Conservation (phyloP, 768 basidiomycete species). For the Grammothele lineata region DNA sequence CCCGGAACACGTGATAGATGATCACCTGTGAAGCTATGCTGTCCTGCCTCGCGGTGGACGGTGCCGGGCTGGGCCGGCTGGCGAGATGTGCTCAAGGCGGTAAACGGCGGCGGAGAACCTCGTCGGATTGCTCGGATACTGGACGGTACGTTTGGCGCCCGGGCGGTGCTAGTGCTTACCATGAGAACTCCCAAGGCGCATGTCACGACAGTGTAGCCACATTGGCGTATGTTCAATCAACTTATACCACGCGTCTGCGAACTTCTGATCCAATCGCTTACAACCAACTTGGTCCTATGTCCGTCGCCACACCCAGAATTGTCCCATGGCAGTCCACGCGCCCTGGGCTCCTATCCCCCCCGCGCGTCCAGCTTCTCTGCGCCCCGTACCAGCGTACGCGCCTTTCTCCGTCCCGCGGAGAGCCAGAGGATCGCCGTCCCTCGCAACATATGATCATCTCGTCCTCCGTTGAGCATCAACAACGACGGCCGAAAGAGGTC, state of each 20-base stretch:
- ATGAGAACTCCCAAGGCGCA: constrained; percentile 7
- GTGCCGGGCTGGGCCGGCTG: constrained; percentile 2
- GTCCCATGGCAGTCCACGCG: constrained; percentile 11
- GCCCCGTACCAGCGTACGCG: neutral
- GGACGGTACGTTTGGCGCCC: too few species aligned
- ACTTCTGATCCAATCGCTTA: constrained; percentile 13
- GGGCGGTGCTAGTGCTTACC: constrained; percentile 7
- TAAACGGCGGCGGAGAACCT: neutral
- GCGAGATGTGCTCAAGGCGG: constrained; percentile 1
- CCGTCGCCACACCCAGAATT: constrained; percentile 8
- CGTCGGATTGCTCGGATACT: too few species aligned
- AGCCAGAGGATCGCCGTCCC: constrained; percentile 25
- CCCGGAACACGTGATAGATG: constrained; percentile 16
- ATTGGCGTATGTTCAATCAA: constrained; percentile 8
- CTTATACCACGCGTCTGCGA: constrained; percentile 10
- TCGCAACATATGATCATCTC: constrained; percentile 32
- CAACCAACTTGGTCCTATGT: constrained; percentile 5
- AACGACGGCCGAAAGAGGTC: constrained; percentile 3
- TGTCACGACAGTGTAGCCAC: constrained; percentile 3
- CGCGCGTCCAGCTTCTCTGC: neutral
- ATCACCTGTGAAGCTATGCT: constrained; percentile 13
- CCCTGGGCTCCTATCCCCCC: constrained; percentile 1
- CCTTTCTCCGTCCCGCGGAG: neutral
- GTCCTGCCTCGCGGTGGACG: constrained; percentile 9
- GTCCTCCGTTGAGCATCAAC: constrained; percentile 12